Evolutionary conservation across 2,329 filamentous ascomycete species (phyloP), one percentile per base, ranked within the genome.

Genomic region (Curvularia eragrostidis): DNA sequence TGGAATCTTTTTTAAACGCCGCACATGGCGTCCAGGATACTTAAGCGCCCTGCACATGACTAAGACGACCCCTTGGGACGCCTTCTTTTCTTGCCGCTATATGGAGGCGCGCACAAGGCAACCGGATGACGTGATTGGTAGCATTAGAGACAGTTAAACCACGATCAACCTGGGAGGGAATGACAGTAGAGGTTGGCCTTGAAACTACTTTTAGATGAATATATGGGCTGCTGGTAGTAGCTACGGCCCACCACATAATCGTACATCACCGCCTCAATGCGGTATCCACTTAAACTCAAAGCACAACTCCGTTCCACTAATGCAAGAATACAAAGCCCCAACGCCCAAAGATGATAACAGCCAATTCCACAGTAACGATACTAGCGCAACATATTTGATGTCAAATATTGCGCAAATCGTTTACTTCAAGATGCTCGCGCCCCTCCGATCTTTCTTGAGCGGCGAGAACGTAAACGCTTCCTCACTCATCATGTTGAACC

Each of bases 401-500:
- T 19, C 18, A 28, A 28, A 18, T 13, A 23, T 5, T 21, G 10
- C 47, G 12, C 15, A 32, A 28, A n/a, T 5, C 23, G n/a, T 50
- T 38, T 59, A 70, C 64, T 72, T 71, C 43, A 74, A 13, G 1
- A 73, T 65, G 49, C 69, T 72, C 9, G 57, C 62, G 24, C 63
- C 58, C 47, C 67, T 72, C 59, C 75, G 67, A 46, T 78, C 77
- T 67, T 77, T 79, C 67, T 79, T 79, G 55, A 78, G 58, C 28
- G 77, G 77, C 56, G 63, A 69, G 50, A 79, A 79, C 26, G 70
- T 66, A 59, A 78, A 79, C 8, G 73, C 73, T 62, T 78, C 74
- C 49, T 74, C 74, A 38, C 68, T 73, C 66, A 74, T 66, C 68
- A 75, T 73, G 23, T 69, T 70, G 48, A 71, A 75, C 3, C 75